Evolutionary conservation across 1,284 basidiomycete genomes (phyloP), one percentile per base, ranked within the genome.

Genomic region (Coniferiporia sulphurascens): DNA sequence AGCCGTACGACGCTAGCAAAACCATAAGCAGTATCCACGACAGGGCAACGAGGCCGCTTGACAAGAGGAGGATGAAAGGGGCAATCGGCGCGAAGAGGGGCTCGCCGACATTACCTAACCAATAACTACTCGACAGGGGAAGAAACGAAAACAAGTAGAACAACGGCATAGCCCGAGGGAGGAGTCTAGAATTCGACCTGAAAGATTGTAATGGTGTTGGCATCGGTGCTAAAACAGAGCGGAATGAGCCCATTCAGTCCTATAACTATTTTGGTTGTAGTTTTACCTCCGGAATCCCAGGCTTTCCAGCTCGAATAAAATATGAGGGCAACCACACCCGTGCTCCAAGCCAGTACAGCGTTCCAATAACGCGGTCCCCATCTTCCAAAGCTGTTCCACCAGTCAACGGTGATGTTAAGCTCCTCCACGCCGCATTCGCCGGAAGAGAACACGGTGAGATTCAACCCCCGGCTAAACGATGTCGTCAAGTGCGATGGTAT

Each of bases 331-430:
- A 83, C 78, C 57, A 91, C 76, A 0, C 85, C 91, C 1, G 87
- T 71, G 0, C 82, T 74, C 90, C 92, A 95, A 27, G 80, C 80
- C 1, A 87, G 70, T 0, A 87, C 67, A 0, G 84, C 85, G 35
- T 83, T 85, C 53, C 86, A 82, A 70, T 91, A 93, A n/a, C 93
- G 78, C 10, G 83, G 74, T 2, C 84, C 82, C 70, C 81, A 80
- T 52, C 91, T 79, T 4, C 89, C 89, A 7, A 89, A 61, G 1
- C 84, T 87, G n/a, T 81, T 76, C 69, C 76, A 75, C 82, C 84
- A 85, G 67, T 93, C 87, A 3, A 93, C 67, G 6, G 72, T 69
- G 12, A 95, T 66, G 0, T 67, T 63, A 1, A 93, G 63, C 1
- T 70, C 72, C 0, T 72, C 63, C 2, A 85, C 68, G 3, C 72